Evolutionary conservation across 176 grass and related monocot genomes (phyloP).

Genomic region (Hyparrhenia diplandra): DNA sequence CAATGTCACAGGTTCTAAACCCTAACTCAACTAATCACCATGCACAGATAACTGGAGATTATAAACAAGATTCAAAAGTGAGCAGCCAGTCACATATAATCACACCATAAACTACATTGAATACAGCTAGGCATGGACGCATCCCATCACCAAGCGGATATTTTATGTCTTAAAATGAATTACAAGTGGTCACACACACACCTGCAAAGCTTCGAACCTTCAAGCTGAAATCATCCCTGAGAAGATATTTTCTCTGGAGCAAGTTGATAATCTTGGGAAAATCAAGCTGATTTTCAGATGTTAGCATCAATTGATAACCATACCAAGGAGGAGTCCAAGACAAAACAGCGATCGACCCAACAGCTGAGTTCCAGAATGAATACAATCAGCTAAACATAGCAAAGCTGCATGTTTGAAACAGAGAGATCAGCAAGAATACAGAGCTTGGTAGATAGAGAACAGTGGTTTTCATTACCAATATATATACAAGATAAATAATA

Average conservation of each 20-base stretch:
- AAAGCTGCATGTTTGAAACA: conserved; percentile 19
- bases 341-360: conserved; percentile 91
- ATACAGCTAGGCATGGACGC: not conserved
- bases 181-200: conserved; percentile 18
- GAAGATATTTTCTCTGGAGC: conserved; percentile 70
- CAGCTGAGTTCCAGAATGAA: conserved; percentile 49
- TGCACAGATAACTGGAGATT: not conserved
- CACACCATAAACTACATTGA: not conserved
- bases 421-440: conserved; percentile 3
- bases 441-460: not conserved
- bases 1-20: not conserved
- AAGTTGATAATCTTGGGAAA: conserved; percentile 74
- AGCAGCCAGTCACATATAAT: not conserved
- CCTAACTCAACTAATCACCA: not conserved
- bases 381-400: conserved; percentile 35
- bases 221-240: conserved; percentile 80
- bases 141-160: not conserved
- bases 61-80: not conserved
- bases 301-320: conserved; percentile 70
- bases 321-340: conserved; percentile 92
- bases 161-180: conserved; percentile 16
- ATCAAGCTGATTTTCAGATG: conserved; percentile 67
- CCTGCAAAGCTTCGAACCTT: conserved; percentile 95
- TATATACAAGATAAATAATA: conserved; percentile 12
- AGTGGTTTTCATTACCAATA: not conserved